Conservation (phyloP, 805 yeast genomes). For the Wickerhamiella vanderwaltii region DNA sequence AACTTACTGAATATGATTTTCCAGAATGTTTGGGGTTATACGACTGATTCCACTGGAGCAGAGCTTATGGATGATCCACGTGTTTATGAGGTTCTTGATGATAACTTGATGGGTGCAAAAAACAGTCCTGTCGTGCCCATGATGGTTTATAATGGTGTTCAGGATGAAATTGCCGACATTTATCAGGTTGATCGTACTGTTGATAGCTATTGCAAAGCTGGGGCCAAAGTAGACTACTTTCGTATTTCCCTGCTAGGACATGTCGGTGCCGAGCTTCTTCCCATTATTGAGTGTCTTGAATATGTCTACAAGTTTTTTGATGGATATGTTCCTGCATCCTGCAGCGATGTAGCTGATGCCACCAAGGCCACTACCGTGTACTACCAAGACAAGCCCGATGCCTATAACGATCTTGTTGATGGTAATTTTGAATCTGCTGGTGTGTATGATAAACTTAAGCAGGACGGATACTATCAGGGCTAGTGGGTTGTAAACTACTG, state of each 20-base stretch:
- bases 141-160: constrained; percentile 20
- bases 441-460: not conserved
- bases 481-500: not conserved
- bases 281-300: constrained; percentile 4
- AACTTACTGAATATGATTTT: constrained; percentile 15
- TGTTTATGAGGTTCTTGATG: not conserved
- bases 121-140: constrained; percentile 15
- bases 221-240: constrained; percentile 8
- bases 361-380: constrained; percentile 6
- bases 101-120: constrained; percentile 14
- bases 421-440: constrained; percentile 7
- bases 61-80: not conserved
- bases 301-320: constrained; percentile 3
- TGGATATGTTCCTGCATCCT: constrained; percentile 6
- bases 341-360: constrained; percentile 5
- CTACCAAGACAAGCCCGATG: not conserved
- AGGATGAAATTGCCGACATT: constrained; percentile 20
- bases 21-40: constrained; percentile 17
- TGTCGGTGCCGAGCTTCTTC: not conserved
- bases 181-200: constrained; percentile 15
- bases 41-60: constrained; percentile 14
- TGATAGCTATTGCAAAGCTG: constrained; percentile 7
- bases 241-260: constrained; percentile 10
- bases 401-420: constrained; percentile 10
- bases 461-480: constrained; percentile 3